These are phyloP conservation scores for Yamadazyma sp. DNA, from an alignment of 805 yeast genomes.

Conservation along the genomic window DNA sequence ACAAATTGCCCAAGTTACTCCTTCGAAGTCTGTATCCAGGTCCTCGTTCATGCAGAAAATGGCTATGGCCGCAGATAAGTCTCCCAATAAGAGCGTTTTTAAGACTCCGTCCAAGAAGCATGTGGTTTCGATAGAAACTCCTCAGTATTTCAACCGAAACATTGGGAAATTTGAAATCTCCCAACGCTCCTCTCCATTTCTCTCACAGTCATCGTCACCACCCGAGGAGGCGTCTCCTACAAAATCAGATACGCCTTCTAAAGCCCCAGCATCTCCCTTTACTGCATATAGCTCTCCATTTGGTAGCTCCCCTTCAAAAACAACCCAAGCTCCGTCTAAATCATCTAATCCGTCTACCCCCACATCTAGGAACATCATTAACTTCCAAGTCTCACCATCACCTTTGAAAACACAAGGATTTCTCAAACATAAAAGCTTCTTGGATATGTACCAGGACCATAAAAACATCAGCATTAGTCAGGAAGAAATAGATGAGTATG, in stretches of 20 bases:
- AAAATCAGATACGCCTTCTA: conserved; percentile 1
- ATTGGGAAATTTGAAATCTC: conserved; percentile 12
- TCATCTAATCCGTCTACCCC: conserved; percentile 9
- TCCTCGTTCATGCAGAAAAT: conserved; percentile 13
- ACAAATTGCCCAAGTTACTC: conserved; percentile 8
- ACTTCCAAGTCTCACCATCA: conserved; percentile 46
- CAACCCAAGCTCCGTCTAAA: background rate
- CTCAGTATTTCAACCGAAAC: conserved; percentile 23
- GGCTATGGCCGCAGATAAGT: conserved; percentile 7
- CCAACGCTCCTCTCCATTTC: conserved; percentile 6
- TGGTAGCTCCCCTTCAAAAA: background rate
- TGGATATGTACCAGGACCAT: conserved; percentile 49
- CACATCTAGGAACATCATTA: conserved; percentile 15
- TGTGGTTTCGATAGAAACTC: conserved; percentile 18
- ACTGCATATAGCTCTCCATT: no score
- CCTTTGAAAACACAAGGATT: conserved; percentile 34
- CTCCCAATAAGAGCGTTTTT: conserved; percentile 4
- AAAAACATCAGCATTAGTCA: conserved; percentile 25
- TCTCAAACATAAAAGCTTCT: conserved; percentile 30
- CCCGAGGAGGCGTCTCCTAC: background rate
- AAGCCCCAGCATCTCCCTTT: no score
- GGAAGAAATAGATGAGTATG: conserved; percentile 16
- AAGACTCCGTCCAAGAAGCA: conserved; percentile 12
- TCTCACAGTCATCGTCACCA: conserved; percentile 2
- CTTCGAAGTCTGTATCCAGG: conserved; percentile 3